Conservation (phyloP, 805 yeast genomes). For the Diddensiella transvaalensis region DNA sequence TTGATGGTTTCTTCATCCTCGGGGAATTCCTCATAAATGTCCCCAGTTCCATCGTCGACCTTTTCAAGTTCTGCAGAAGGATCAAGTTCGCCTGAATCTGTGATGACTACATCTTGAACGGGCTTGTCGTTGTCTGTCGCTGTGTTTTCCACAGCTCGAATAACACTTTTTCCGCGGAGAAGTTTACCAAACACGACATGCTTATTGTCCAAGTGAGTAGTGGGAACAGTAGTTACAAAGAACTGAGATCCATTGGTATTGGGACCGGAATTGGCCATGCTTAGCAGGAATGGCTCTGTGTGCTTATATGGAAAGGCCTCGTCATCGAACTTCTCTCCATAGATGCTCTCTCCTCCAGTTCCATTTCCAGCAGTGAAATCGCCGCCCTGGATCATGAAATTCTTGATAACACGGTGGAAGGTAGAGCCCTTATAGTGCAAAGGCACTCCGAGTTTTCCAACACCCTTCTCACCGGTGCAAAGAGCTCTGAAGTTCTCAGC, state of each 20-base stretch:
- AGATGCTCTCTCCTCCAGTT: conserved; percentile 79
- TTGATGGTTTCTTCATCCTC: conserved; percentile 71
- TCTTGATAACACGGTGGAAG: conserved; percentile 87
- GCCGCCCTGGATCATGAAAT: conserved; percentile 94
- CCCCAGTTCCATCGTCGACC: conserved; percentile 83
- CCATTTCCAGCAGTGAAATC: conserved; percentile 75
- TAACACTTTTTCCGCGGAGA: conserved; percentile 73
- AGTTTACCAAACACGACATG: conserved; percentile 96
- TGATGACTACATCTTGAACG: conserved; percentile 59
- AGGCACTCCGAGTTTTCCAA: conserved; percentile 57
- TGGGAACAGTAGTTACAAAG: conserved; percentile 85
- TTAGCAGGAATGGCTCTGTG: conserved; percentile 78
- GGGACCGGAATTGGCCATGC: conserved; percentile 98
- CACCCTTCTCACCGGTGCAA: conserved; percentile 85
- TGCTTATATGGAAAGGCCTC: conserved; percentile 78
- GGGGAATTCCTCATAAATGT: conserved; percentile 68
- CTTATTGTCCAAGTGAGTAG: conserved; percentile 93
- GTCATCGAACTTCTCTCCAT: conserved; percentile 85
- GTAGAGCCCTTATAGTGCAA: conserved; percentile 74
- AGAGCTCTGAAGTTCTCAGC: conserved; percentile 86
- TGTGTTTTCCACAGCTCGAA: conserved; percentile 69
- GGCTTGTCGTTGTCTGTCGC: conserved; percentile 76
- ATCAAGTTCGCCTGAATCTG: conserved; percentile 75
- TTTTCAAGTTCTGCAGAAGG: conserved; percentile 48
- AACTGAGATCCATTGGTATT: conserved; percentile 95